Conservation (phyloP, 2,329 filamentous ascomycete species). For the Fusarium clavum region DNA sequence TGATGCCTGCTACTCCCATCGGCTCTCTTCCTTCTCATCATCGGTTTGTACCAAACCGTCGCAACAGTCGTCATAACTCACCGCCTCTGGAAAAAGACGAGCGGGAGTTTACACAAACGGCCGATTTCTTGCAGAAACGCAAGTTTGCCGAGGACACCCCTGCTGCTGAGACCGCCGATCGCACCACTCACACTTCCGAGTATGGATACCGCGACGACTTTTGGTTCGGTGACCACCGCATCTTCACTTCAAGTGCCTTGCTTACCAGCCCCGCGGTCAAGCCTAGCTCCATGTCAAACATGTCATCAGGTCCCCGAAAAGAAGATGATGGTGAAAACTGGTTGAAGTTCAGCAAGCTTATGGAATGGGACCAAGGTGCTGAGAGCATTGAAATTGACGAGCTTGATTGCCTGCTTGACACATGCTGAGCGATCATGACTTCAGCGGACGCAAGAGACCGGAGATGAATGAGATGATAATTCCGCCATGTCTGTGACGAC, state of each 20-base stretch:
- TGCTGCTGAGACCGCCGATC: conserved; percentile 48
- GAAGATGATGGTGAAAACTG: conserved; percentile 56
- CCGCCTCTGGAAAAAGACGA: conserved; percentile 94
- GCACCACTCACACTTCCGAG: conserved; percentile 47
- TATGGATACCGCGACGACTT: conserved; percentile 60
- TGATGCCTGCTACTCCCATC: conserved; percentile 70
- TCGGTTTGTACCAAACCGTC: conserved; percentile 52
- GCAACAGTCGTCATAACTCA: conserved; percentile 74
- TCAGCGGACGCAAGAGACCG: conserved; percentile 38
- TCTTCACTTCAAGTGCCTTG: conserved; percentile 55
- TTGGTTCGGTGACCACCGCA: conserved; percentile 63
- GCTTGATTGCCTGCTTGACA: conserved; percentile 86
- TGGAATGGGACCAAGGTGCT: conserved; percentile 76
- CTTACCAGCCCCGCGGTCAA: conserved; percentile 67
- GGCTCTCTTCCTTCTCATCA: conserved; percentile 70
- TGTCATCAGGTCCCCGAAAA: conserved; percentile 49
- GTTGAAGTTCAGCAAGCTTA: conserved; percentile 55
- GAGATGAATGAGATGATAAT: conserved; percentile 39
- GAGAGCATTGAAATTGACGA: conserved; percentile 94
- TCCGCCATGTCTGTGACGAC: conserved; percentile 44
- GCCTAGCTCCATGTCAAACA: conserved; percentile 45
- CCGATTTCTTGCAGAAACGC: conserved; percentile 80
- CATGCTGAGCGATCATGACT: conserved; percentile 63
- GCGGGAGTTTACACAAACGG: conserved; percentile 96
- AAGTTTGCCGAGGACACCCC: conserved; percentile 63